Base-by-base conservation (phyloP, 208 protist genomes). In the Trypanosoma brucei region DNA sequence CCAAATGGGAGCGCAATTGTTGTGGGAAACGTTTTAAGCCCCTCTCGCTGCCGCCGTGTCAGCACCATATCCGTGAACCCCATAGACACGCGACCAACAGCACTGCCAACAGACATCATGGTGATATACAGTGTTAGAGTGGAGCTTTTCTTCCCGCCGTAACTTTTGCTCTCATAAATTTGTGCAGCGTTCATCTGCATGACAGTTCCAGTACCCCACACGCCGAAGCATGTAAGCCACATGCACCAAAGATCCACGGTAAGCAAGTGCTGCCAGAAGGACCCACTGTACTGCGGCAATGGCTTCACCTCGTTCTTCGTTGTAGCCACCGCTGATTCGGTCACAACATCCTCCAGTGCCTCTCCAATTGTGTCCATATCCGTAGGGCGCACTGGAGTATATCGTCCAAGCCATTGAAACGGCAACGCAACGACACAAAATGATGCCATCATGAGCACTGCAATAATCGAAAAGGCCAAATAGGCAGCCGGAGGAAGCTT, bases 41-140 rank as follows among this genome's bases (percentile, higher is more conserved):
- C 36, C 31, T 78, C 72, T 31, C 65, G 69, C 14, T 62, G 49
- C 33, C 69, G 61, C 60, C 70, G 65, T 7, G 56, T 54, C 3
- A 84, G 56, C 5, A 72, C 14, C 9, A 74, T 65, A 55, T 84
- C 78, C 30, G 75, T 46, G 46, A 64, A 71, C 1, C 70, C 57
- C 42, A 74, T 68, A 37, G 63, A 70, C 52, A 90, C 61, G 53
- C 79, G 79, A 42, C 79, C 83, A 44, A 86, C 45, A 14, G 83
- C 83, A 70, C 76, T 85, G 48, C 77, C 83, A 45, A 90, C 66
- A 55, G 79, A 77, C 52, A 83, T 86, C 46, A 86, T 76, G 33
- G 73, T 68, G 1, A 70, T 56, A 67, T 80, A 82, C 70, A 85
- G 72, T 60, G 52, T 59, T 30, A 64, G 59, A 2, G 66, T 68